Conservation (phyloP, 768 basidiomycete species). For the Clathrus columnatus region DNA sequence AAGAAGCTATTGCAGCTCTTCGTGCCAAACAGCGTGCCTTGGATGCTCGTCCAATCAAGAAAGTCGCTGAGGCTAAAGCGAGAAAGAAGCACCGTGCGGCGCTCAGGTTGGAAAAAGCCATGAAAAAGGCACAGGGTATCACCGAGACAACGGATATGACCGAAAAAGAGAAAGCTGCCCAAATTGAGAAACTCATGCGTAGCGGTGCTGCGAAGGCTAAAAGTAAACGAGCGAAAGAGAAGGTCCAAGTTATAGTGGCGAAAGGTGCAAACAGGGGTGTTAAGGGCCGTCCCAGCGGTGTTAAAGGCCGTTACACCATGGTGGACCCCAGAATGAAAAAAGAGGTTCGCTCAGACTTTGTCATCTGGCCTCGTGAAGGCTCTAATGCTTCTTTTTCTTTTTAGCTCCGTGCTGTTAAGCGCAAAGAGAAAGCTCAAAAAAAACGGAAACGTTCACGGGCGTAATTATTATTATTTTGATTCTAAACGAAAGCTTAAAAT, state of each 20-base stretch:
- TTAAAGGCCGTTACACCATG: conserved; percentile 93
- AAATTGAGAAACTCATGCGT: conserved; percentile 86
- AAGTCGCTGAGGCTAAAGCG: conserved; percentile 96
- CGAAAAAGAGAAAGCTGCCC: conserved; percentile 91
- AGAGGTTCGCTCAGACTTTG: conserved; percentile 45
- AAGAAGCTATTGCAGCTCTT: conserved; percentile 82
- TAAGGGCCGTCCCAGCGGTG: conserved; percentile 89
- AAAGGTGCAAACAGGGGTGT: conserved; percentile 83
- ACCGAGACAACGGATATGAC: conserved; percentile 81
- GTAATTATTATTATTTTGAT: not conserved
- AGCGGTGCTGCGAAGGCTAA: conserved; percentile 63
- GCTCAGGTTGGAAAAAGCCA: conserved; percentile 78
- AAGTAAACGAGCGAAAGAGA: conserved; percentile 54
- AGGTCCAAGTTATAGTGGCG: conserved; percentile 82
- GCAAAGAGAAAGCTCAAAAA: conserved; percentile 65
- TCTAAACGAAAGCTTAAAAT: not conserved
- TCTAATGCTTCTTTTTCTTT: conserved; percentile 1
- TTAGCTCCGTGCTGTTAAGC: conserved; percentile 77
- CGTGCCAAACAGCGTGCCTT: conserved; percentile 87
- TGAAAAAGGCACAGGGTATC: conserved; percentile 94
- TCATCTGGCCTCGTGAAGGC: too few species aligned
- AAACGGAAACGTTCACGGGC: conserved; percentile 42
- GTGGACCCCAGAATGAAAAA: conserved; percentile 91
- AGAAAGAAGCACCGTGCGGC: conserved; percentile 89
- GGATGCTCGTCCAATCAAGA: conserved; percentile 97